These are phyloP conservation scores for Podospora pseudoanserina DNA, from an alignment of 495 filamentous ascomycete genomes.

Conservation along the genomic window DNA sequence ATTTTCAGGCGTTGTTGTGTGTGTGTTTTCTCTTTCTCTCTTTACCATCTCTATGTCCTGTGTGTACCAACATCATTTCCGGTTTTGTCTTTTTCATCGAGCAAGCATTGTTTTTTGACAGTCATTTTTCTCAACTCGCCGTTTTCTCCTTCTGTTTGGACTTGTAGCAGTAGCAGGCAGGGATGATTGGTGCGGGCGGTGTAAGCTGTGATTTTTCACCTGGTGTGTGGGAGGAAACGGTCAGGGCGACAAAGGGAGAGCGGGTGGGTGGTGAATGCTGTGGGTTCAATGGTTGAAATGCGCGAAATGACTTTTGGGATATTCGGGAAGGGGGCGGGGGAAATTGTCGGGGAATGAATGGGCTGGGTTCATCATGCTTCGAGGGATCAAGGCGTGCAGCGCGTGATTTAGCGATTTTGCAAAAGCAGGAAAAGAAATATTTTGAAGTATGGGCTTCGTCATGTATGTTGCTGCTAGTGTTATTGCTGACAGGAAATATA, in stretches of 20 bases:
- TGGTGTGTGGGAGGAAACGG: too few relatives aligned
- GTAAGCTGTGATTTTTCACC: not conserved
- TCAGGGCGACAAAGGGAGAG: not conserved
- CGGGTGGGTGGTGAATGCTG: not conserved
- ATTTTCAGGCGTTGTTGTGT: not conserved
- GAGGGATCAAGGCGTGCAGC: not conserved
- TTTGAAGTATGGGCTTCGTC: not conserved
- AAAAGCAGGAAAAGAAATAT: not conserved
- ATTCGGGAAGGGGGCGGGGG: not conserved
- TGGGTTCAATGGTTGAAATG: not conserved
- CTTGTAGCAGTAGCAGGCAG: not conserved
- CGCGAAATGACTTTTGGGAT: not conserved
- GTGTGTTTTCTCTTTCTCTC: not conserved
- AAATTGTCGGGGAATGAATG: not conserved
- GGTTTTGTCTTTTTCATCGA: not conserved
- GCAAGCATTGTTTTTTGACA: not conserved
- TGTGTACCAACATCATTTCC: not conserved
- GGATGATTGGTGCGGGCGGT: too few relatives aligned
- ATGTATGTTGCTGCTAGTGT: not conserved
- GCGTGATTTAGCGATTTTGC: not conserved
- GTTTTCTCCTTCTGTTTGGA: not conserved
- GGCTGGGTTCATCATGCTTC: not conserved
- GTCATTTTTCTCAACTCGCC: constrained; percentile 3
- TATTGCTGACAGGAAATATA: not conserved
- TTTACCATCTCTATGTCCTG: not conserved